phyloP scores from a whole-genome alignment of 2,329 filamentous ascomycete species.

The Aspergillus thermomutatus region DNA sequence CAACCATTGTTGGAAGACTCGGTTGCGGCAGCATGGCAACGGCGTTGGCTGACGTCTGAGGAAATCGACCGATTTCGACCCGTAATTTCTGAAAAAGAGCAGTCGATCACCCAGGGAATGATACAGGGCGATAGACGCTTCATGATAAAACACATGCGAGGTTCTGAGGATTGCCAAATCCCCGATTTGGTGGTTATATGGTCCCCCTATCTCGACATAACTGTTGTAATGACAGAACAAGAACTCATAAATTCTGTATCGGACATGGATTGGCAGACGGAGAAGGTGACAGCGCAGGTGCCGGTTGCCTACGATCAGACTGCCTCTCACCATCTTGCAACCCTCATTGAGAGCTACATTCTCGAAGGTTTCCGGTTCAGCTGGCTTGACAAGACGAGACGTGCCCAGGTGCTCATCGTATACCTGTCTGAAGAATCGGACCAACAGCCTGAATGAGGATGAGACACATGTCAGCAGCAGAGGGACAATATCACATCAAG shows the following conservation, averaged over 20 bases:
- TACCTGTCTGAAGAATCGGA: constrained; percentile 10
- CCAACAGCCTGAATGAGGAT: not conserved
- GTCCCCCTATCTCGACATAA: constrained; percentile 11
- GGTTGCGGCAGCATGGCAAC: constrained; percentile 7
- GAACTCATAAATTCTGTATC: constrained; percentile 11
- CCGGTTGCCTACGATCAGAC: constrained; percentile 2
- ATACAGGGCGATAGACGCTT: constrained; percentile 14
- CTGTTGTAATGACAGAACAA: constrained; percentile 9
- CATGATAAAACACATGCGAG: constrained; percentile 17
- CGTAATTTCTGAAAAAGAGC: constrained; percentile 12
- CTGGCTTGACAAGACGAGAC: constrained; percentile 1
- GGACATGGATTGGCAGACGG: constrained; percentile 12
- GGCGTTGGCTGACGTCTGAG: constrained; percentile 9
- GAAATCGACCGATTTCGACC: constrained; percentile 6
- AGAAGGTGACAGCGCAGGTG: constrained; percentile 11
- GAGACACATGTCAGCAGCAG: not conserved
- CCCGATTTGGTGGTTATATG: constrained; percentile 1
- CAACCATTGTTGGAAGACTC: constrained; percentile 1
- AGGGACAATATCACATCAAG: not conserved
- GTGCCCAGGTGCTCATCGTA: not conserved
- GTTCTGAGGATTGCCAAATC: constrained; percentile 14
- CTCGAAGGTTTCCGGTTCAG: constrained; percentile 5
- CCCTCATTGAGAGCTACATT: constrained; percentile 6
- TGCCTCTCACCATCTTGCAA: constrained; percentile 2
- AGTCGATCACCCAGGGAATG: constrained; percentile 14